Evolutionary conservation across 331 rosid species (phyloP), one percentile per base, ranked within the genome.

Genomic region (Arachis monticola): DNA sequence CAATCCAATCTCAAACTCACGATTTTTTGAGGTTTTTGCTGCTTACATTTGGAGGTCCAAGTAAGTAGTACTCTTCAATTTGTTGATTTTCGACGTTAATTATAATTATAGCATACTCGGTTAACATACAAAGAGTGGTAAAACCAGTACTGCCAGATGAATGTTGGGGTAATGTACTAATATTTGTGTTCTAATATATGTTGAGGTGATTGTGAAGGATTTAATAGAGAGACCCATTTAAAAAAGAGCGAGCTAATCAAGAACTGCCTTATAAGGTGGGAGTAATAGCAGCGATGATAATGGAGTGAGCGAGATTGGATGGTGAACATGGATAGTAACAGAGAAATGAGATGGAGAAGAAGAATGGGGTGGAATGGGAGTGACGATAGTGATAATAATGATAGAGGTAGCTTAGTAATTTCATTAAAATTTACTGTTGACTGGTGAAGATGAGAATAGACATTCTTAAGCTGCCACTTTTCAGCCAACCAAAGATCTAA

Each of bases 41-140:
- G 97, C 98, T 10, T 94, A 80, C 83, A 84, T 94, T 67, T 94
- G 96, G 98, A 87, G 95, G 6, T 92, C 95, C 82, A 94, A 94
- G 96, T 91, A 80, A 83, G 96, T 82, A 38, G 41, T 38, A 1
- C 5, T 38, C 41, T 38, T 38, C 41, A 5, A 38, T 38, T 35
- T 4, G 5, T 35, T 0, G 0, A 2, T 35, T 4, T 2, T 35
- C 0, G 0, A 35, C 5, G 5, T 35, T 35, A 35, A 35, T 35
- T 35, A 35, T 0, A 35, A 38, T 38, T 38, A 3, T 38, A 38
- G 97, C 87, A 11, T 91, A 94, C 67, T 83, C 92, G 13, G 80
- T 89, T 7, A 90, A 91, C 59, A 79, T 90, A 27, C 48, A 95
- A 45, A 89, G 72, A 82, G 62, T 84, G 10, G 72, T 91, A 4